These are phyloP conservation scores for Fusarium sp. DNA, from an alignment of 2,329 filamentous ascomycete genomes.

Conservation along the genomic window DNA sequence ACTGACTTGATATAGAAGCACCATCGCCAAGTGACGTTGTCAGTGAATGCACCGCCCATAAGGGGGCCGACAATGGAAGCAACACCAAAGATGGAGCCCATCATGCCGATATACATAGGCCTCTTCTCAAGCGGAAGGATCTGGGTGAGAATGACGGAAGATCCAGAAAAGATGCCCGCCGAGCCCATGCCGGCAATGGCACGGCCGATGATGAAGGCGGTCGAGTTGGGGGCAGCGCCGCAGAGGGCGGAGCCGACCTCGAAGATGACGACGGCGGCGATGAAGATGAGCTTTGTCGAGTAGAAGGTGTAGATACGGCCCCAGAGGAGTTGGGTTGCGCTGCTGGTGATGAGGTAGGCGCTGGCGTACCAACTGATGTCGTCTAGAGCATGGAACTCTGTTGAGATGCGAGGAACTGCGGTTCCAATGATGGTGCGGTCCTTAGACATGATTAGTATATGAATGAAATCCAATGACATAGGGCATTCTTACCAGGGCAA, in stretches of 20 bases:
- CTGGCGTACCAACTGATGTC: conserved; percentile 55
- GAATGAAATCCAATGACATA: neutral
- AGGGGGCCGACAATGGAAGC: conserved; percentile 45
- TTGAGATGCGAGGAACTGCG: conserved; percentile 32
- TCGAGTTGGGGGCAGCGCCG: conserved; percentile 44
- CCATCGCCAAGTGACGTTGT: conserved; percentile 33
- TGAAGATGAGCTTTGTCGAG: conserved; percentile 43
- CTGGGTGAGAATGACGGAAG: conserved; percentile 29
- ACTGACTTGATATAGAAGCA: conserved; percentile 31
- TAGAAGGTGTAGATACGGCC: conserved; percentile 47
- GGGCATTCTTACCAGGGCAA: neutral
- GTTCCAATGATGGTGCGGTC: conserved; percentile 24
- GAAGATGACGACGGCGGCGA: conserved; percentile 40
- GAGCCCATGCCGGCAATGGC: conserved; percentile 52
- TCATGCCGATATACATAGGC: conserved; percentile 39
- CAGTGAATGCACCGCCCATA: conserved; percentile 24
- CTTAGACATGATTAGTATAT: neutral
- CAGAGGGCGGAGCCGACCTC: conserved; percentile 42
- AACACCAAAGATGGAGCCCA: conserved; percentile 57
- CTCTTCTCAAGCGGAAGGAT: conserved; percentile 17
- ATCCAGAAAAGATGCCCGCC: conserved; percentile 51
- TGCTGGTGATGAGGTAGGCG: conserved; percentile 44
- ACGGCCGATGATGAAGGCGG: conserved; percentile 52
- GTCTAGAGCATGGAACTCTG: conserved; percentile 53
- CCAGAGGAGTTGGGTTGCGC: conserved; percentile 41